Evolutionary conservation across 2,329 filamentous ascomycete species (phyloP).

Genomic region (Exserohilum rostratum): DNA sequence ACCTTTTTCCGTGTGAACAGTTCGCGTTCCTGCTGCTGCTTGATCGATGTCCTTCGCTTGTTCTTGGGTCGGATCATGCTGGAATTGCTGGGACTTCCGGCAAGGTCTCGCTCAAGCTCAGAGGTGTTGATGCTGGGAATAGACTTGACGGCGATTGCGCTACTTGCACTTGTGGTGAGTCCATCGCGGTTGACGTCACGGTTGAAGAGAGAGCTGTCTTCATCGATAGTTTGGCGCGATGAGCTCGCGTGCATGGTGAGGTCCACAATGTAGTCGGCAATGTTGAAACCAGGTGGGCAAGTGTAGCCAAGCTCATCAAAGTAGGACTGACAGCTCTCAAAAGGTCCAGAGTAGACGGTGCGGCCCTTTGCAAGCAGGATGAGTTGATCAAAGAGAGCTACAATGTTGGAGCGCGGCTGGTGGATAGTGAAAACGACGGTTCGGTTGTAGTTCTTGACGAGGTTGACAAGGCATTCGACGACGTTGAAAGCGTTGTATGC

Average conservation of each 20-base stretch:
- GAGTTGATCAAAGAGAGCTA: conserved; percentile 94
- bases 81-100: conserved; percentile 66
- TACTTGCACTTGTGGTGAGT: conserved; percentile 78
- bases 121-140: conserved; percentile 81
- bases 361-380: conserved; percentile 86
- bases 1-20: conserved; percentile 84
- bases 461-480: conserved; percentile 89
- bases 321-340: conserved; percentile 85
- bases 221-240: conserved; percentile 60
- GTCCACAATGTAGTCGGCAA: conserved; percentile 96
- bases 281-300: conserved; percentile 97
- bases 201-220: conserved; percentile 64
- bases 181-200: conserved; percentile 68
- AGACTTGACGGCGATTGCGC: conserved; percentile 86
- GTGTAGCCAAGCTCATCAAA: conserved; percentile 91
- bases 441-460: conserved; percentile 95
- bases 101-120: conserved; percentile 67
- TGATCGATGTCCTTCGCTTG: conserved; percentile 80
- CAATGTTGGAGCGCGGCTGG: conserved; percentile 96
- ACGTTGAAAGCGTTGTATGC: conserved; percentile 99
- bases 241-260: conserved; percentile 92
- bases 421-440: conserved; percentile 99
- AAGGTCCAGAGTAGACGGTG: conserved; percentile 92
- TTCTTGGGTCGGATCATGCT: conserved; percentile 66
- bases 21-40: conserved; percentile 84